Conservation (phyloP, 108 stramenopile species). For the Conticribra guillardii region DNA sequence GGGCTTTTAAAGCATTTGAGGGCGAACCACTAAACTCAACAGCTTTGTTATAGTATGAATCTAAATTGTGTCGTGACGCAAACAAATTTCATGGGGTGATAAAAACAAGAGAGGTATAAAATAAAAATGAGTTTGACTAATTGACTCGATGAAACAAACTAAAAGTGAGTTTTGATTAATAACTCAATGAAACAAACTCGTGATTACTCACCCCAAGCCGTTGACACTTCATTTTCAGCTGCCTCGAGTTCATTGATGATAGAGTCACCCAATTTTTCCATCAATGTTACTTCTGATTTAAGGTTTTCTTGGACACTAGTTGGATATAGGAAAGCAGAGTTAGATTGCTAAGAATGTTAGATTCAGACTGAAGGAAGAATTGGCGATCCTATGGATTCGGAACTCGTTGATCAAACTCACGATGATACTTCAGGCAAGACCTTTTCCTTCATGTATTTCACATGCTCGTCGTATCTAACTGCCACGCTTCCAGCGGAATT, state of each 20-base stretch:
- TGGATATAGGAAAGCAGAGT: neutral
- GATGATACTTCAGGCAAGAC: conserved; percentile 40
- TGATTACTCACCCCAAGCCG: conserved; percentile 66
- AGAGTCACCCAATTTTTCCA: conserved; percentile 70
- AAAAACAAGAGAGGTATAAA: neutral
- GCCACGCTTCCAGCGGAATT: conserved; percentile 34
- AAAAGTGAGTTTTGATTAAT: too few species aligned
- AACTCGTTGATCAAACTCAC: too few species aligned
- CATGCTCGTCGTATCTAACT: conserved; percentile 42
- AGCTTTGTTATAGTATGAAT: conserved; percentile 49
- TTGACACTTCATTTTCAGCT: conserved; percentile 70
- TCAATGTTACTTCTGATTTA: conserved; percentile 49
- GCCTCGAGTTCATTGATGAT: conserved; percentile 71
- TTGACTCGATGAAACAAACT: too few species aligned
- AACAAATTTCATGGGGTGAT: neutral
- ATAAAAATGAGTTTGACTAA: neutral
- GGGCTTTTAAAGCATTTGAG: conserved; percentile 14
- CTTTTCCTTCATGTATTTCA: conserved; percentile 40
- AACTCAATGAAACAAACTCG: too few species aligned
- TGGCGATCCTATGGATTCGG: too few species aligned
- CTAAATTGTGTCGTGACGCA: too few species aligned
- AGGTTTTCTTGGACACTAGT: conserved; percentile 42
- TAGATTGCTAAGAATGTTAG: neutral
- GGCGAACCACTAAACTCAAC: conserved; percentile 40
- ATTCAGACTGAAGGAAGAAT: neutral